Evolutionary conservation across 1,139 yeast species (phyloP), one percentile per base, ranked within the genome.

Genomic region (Sugiyamaella novakii): DNA sequence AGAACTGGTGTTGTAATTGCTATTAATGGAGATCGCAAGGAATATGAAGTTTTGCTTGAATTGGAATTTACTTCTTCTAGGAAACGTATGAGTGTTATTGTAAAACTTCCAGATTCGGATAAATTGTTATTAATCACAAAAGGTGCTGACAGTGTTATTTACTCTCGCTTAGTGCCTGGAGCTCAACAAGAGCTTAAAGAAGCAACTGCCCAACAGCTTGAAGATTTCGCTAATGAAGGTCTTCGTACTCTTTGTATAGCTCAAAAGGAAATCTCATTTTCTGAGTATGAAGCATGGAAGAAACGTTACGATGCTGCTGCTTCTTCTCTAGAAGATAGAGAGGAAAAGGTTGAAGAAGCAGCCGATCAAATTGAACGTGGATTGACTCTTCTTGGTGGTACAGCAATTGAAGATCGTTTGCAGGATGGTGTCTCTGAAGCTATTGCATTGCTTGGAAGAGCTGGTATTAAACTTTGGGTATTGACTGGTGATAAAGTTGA

Each of bases 371-470:
- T 91, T 56, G 98, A 91, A 68, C 75, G 78, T 29, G 81, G 81
- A 35, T 74, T 91, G 58, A 73, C 72, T 14, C 72, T 91, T 52
- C 70, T 89, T 36, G 98, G 98, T 55, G 98, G 97, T 61, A 91
- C 97, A 37, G 98, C 97, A 12, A 91, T 91, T 67, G 98, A 91
- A 68, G 98, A 91, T 71, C 77, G 95, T 64, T 75, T 91, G 52
- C 98, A 91, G 70, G 87, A 82, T 51, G 97, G 97, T 66, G 97
- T 91, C 19, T 96, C 97, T 1, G 96, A 87, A 59, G 78, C 97
- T 3, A 91, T 91, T 67, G 83, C 87, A 6, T 71, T 85, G 36
- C 76, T 91, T 50, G 86, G 84, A 6, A 77, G 81, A 57, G 97
- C 97, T 5, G 97, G 98, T 62, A 85, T 91, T 57, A 91, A 91